Percentiles rank a stretch among this genome's conserved stretches.
These are phyloP conservation scores for Tetrapisispora namnaoensis DNA, from an alignment of 805 yeast genomes.

Conservation along the genomic window DNA sequence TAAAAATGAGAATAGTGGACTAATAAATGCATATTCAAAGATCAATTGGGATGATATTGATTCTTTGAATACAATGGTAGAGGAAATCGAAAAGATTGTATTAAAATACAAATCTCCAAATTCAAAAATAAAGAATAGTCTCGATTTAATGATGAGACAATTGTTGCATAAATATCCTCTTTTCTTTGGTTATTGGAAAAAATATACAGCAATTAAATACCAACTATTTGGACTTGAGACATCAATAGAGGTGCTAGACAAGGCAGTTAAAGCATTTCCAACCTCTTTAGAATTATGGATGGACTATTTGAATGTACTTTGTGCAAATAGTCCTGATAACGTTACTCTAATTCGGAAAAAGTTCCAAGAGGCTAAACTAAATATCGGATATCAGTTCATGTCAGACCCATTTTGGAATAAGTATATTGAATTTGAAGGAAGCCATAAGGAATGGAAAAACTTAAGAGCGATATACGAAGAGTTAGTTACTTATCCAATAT, in stretches of 20 bases:
- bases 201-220: constrained; percentile 44
- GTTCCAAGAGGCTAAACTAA: constrained; percentile 40
- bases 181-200: constrained; percentile 54
- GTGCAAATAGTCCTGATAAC: constrained; percentile 32
- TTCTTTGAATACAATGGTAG: constrained; percentile 35
- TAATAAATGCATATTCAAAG: constrained; percentile 14
- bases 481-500: constrained; percentile 56
- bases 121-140: constrained; percentile 19
- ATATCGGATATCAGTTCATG: constrained; percentile 62
- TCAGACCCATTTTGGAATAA: constrained; percentile 80
- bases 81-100: constrained; percentile 26
- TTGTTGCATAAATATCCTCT: constrained; percentile 49
- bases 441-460: constrained; percentile 30
- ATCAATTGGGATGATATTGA: constrained; percentile 28
- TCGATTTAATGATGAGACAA: constrained; percentile 32
- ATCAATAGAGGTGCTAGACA: constrained; percentile 37
- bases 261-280: constrained; percentile 43
- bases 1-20: constrained; percentile 19
- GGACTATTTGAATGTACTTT: constrained; percentile 49
- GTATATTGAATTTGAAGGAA: constrained; percentile 52
- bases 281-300: constrained; percentile 57
- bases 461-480: constrained; percentile 35
- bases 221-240: constrained; percentile 45
- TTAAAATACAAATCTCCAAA: constrained; percentile 30
- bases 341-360: constrained; percentile 29